phyloP scores from a whole-genome alignment of 441 rosid species.

The Euphorbia neoarborescens region DNA sequence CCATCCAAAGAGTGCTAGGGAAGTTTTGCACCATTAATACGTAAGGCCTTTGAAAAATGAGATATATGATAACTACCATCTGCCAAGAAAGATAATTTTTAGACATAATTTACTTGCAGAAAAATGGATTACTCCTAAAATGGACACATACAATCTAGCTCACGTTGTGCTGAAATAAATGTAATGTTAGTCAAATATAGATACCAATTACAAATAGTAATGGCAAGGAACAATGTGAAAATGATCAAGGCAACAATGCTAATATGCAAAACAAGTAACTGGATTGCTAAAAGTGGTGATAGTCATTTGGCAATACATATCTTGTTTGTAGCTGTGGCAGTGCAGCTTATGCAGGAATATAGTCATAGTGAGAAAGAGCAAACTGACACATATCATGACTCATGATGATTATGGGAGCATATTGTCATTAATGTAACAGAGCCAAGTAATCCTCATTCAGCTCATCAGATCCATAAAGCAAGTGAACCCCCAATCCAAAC shows the following conservation, averaged over 20 bases:
- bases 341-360: not conserved
- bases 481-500: too few relatives aligned
- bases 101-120: too few relatives aligned
- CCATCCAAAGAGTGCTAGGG: not conserved
- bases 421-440: too few relatives aligned
- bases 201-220: too few relatives aligned
- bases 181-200: not conserved
- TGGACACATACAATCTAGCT: not conserved
- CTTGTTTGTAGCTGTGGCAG: not conserved
- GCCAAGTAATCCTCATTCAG: too few relatives aligned
- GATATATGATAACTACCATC: too few relatives aligned
- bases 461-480: too few relatives aligned
- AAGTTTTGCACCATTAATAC: too few relatives aligned
- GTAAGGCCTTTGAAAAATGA: not conserved
- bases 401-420: too few relatives aligned
- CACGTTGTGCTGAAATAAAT: not conserved
- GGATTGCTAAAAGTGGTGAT: not conserved
- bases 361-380: too few relatives aligned
- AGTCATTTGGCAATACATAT: not conserved
- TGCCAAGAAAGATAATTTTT: too few relatives aligned
- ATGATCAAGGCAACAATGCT: not conserved
- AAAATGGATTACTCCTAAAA: not conserved
- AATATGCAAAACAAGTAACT: not conserved
- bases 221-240: not conserved
- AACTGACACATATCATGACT: too few relatives aligned